These are phyloP conservation scores for Acacia crassicarpa DNA, from an alignment of 306 rosid species.

Conservation along the genomic window DNA sequence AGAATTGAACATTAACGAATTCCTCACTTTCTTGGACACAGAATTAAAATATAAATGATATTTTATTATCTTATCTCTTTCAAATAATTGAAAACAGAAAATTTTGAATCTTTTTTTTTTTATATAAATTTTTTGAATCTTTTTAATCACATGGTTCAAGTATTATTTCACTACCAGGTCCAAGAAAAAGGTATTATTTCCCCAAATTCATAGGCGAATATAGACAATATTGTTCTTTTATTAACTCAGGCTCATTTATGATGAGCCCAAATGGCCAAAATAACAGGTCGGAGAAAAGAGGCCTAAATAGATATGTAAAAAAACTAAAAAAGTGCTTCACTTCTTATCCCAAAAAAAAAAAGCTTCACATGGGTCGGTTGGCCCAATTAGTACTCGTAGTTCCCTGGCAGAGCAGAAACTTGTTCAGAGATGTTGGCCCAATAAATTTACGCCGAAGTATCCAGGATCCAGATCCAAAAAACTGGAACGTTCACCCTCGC, in stretches of 20 bases:
- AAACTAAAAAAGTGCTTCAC: no score
- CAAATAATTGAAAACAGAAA: no score
- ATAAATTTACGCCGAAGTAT: background rate
- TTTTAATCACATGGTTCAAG: no score
- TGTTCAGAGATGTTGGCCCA: background rate
- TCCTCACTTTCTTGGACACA: constrained; percentile 33
- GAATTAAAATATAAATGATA: background rate
- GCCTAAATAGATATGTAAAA: background rate
- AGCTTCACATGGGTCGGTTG: background rate
- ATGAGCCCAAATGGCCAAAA: background rate
- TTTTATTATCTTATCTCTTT: background rate
- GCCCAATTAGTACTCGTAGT: background rate
- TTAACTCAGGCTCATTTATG: background rate
- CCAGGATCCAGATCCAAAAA: constrained; percentile 16
- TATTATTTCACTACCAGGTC: background rate
- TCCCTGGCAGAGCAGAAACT: background rate
- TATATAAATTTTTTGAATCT: no score
- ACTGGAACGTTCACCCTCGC: constrained; percentile 14
- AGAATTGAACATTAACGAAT: constrained; percentile 36
- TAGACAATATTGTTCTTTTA: background rate
- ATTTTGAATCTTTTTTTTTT: no score
- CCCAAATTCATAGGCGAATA: background rate
- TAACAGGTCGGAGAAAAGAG: no score
- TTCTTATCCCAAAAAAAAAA: no score
- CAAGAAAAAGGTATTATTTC: background rate